Evolutionary conservation across 2,329 filamentous ascomycete genomes (phyloP).

Genomic region (Botrytis tulipae): DNA sequence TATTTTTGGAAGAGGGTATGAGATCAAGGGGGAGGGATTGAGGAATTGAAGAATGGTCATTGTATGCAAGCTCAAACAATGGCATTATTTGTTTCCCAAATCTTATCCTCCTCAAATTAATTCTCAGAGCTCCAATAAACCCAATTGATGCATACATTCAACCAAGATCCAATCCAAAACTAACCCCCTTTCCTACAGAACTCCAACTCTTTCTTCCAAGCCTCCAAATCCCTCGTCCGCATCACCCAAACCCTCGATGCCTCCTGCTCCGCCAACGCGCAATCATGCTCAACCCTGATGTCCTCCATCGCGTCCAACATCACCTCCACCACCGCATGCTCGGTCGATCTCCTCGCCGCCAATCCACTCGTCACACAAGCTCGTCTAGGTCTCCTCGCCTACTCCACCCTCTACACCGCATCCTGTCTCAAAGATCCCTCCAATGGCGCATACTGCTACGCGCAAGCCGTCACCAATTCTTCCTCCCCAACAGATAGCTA

Average conservation of each 20-base stretch:
- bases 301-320: conserved; percentile 63
- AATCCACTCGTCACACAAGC: conserved; percentile 73
- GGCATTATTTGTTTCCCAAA: neutral
- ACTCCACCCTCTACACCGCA: conserved; percentile 74
- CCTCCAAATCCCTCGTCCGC: conserved; percentile 65
- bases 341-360: conserved; percentile 62
- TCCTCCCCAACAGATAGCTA: conserved; percentile 70
- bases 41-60: neutral
- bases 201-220: conserved; percentile 80
- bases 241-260: conserved; percentile 78
- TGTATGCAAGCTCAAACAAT: neutral
- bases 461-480: conserved; percentile 76
- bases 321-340: conserved; percentile 62
- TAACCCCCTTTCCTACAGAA: conserved; percentile 51
- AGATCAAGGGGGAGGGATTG: neutral
- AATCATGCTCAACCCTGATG: conserved; percentile 66
- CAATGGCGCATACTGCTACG: conserved; percentile 72
- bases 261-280: conserved; percentile 67
- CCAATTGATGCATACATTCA: neutral
- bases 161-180: conserved; percentile 51
- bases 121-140: neutral
- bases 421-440: conserved; percentile 72
- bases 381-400: conserved; percentile 73
- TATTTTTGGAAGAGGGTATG: neutral
- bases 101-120: neutral